Evolutionary conservation across 2,329 filamentous ascomycete genomes (phyloP), one percentile per base, ranked within the genome.

Genomic region (Neurospora sp.): DNA sequence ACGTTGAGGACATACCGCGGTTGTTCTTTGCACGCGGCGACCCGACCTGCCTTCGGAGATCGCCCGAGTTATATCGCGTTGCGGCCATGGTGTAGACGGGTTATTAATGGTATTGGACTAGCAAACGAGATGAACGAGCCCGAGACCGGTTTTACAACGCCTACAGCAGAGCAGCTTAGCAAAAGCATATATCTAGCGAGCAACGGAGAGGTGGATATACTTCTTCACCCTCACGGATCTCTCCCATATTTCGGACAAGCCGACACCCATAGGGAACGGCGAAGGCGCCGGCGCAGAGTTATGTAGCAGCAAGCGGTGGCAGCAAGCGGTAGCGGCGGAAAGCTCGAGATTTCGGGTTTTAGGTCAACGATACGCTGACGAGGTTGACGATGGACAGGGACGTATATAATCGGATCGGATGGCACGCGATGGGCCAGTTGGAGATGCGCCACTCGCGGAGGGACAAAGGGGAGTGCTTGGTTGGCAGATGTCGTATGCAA

Each of bases 21-120:
- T 82, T 82, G 74, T 82, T 82, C 77, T 87, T 88, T 37, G 85
- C 83, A 78, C 85, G 83, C 46, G 86, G 86, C 71, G 86, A 88
- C 73, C 84, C 84, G 73, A 86, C 82, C 75, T 84, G 83, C 70
- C 83, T 83, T 76, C 83, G 83, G 72, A 84, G 79, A 76, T 85
- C 83, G 76, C 80, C 78, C 71, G 80, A 74, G 71, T 80, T 78
- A 75, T 82, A 83, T 75, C 82, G 81, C 75, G 82, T 81, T 69
- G 82, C 79, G 74, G 83, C 81, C 83, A 84, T 84, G 75, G 74
- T 81, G 69, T 70, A 52, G 67, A 71, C 33, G 72, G 70, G 66
- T 43, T 37, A 43, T 12, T 36, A 39, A 43, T 33, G 72, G 69
- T 71, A 70, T 72, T 75, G 73, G 72, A 70, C 74, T 68, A 73